Percentiles rank a stretch among this genome's conserved stretches.
Conservation (phyloP, 208 protist genomes). For the Leishmania mexicana region DNA sequence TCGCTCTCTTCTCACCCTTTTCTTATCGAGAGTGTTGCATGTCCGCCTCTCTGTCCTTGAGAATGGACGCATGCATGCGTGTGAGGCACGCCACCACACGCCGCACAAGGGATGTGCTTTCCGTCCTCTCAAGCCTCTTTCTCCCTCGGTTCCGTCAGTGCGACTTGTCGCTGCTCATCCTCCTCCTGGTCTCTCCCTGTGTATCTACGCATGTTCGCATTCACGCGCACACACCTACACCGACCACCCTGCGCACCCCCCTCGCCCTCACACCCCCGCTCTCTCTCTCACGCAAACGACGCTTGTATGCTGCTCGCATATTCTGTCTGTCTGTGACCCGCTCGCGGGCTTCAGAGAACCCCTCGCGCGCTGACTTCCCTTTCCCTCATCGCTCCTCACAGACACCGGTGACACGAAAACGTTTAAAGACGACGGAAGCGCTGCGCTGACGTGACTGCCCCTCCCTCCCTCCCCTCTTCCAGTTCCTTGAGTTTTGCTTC, state of each 20-base stretch:
- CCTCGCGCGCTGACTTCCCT: neutral
- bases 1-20: neutral
- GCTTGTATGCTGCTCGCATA: constrained; percentile 1
- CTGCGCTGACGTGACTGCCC: neutral
- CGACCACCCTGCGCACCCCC: neutral
- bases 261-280: neutral
- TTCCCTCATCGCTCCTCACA: neutral
- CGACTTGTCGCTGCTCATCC: neutral
- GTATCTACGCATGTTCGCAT: neutral
- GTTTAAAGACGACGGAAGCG: neutral
- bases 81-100: neutral
- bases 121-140: constrained; percentile 1
- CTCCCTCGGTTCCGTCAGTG: neutral
- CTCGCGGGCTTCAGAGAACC: neutral
- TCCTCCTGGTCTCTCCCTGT: neutral
- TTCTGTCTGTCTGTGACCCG: neutral
- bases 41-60: neutral
- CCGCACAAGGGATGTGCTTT: neutral
- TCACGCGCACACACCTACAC: constrained; percentile 1
- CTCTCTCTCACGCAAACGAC: neutral
- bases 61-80: neutral
- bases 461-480: neutral
- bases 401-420: neutral
- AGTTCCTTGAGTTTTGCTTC: neutral
- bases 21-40: neutral